Evolutionary conservation across 1,284 basidiomycete species (phyloP), one percentile per base, ranked within the genome.

Genomic region (Trametes hirsuta): DNA sequence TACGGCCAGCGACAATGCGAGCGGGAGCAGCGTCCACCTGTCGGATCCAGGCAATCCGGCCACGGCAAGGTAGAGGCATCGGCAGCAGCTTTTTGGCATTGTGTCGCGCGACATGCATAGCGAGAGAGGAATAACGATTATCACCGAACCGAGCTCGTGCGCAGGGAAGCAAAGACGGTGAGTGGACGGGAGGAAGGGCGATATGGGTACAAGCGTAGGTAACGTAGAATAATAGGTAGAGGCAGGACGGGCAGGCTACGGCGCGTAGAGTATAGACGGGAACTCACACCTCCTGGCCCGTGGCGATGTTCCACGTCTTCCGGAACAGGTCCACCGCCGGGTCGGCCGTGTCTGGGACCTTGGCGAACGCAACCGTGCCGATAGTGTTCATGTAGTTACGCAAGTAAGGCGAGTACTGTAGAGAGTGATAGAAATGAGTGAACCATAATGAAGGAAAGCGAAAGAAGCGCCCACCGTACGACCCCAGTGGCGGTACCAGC

Each of bases 401-500:
- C 44, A 93, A 74, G 71, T 92, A 91, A 0, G 89, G 87, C 6
- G 90, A 84, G 68, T 90, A 93, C 91, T 93, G 60, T 39, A 52
- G 49, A 30, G 42, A 15, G 41, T 36, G 9, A 47, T 12, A n/a
- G 21, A 14, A 4, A 44, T 56, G n/a, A 61, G 47, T 22, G 18
- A 47, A 44, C 10, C 8, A 24, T 11, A 24, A 47, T n/a, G 11
- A 15, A 39, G 18, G 41, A 47, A 3, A 18, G 12, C 36, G 44
- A 41, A 46, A 12, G 51, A 52, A 21, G 51, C 62, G 47, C 88
- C 69, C 61, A 94, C 93, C 71, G 77, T 80, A 69, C 92, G 79
- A 73, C 89, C 91, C 77, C 93, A 94, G 68, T 95, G 91, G 59
- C 90, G 80, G 68, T 90, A 94, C 93, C 92, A 94, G 5, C 89